phyloP scores from a whole-genome alignment of 805 yeast genomes.

The Cyberlindnera xylosilytica region DNA sequence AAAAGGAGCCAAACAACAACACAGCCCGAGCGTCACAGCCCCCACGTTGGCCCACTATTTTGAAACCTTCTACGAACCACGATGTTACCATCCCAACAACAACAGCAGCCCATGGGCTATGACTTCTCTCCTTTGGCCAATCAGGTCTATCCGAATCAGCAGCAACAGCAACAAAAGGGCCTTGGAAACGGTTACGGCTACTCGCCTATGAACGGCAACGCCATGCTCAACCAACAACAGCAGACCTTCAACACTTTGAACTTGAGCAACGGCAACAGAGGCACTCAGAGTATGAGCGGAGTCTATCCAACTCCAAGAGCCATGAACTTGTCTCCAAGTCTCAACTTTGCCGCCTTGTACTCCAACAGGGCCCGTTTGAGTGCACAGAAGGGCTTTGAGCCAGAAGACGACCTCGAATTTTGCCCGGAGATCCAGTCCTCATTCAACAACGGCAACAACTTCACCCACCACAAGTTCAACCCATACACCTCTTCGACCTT shows the following conservation, averaged over 20 bases:
- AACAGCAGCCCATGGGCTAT: constrained; percentile 10
- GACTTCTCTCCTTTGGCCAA: constrained; percentile 15
- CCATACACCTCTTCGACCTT: constrained; percentile 66
- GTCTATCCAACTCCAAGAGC: constrained; percentile 23
- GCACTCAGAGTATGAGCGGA: constrained; percentile 4
- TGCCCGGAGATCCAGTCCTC: constrained; percentile 43
- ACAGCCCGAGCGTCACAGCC: not conserved
- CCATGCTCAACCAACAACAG: constrained; percentile 15
- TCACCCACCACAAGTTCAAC: constrained; percentile 49
- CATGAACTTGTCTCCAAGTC: constrained; percentile 19
- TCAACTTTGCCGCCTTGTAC: constrained; percentile 35
- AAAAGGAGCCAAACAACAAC: not conserved
- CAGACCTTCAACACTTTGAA: constrained; percentile 23
- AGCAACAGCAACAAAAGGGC: constrained; percentile 12
- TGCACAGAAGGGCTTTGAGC: constrained; percentile 57
- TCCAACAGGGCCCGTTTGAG: constrained; percentile 53
- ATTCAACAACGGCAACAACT: constrained; percentile 11
- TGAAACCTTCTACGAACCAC: not conserved
- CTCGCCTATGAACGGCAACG: constrained; percentile 16
- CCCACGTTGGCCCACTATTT: not conserved
- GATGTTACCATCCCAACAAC: constrained; percentile 13
- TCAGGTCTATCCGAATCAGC: constrained; percentile 9
- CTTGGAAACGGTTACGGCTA: constrained; percentile 14
- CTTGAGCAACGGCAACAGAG: constrained; percentile 18
- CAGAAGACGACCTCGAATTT: constrained; percentile 62